A percentile compares a stretch with the other conserved stretches of the same genome.
Evolutionary conservation across 306 rosid genomes (phyloP).

Genomic region (Oxytropis ochrocephala): DNA sequence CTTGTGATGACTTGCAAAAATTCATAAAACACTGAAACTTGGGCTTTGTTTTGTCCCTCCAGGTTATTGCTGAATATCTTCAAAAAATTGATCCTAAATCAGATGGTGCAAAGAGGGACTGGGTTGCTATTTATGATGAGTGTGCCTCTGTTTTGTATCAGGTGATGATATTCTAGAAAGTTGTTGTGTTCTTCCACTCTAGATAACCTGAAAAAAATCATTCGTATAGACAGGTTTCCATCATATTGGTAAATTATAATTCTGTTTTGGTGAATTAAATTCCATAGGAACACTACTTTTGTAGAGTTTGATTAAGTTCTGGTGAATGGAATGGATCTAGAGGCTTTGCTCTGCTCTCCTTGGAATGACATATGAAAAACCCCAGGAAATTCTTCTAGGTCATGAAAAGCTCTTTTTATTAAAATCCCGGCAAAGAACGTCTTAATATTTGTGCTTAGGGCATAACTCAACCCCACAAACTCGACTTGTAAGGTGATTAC

Average conservation of each 20-base stretch:
- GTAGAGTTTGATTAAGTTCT: conserved; percentile 14
- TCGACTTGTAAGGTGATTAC: too few species aligned
- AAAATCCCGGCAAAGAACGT: not conserved
- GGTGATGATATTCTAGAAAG: conserved; percentile 39
- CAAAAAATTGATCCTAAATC: conserved; percentile 98
- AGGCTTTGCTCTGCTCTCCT: not conserved
- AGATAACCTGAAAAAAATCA: conserved; percentile 13
- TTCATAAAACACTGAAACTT: conserved; percentile 1
- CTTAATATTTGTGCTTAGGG: too few species aligned
- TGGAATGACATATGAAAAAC: conserved; percentile 10
- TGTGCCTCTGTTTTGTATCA: conserved; percentile 92
- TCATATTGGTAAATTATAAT: not conserved
- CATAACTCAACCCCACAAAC: too few species aligned
- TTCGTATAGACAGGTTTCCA: not conserved
- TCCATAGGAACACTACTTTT: not conserved
- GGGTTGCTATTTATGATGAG: conserved; percentile 99
- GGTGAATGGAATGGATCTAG: conserved; percentile 1
- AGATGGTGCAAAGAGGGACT: conserved; percentile 98
- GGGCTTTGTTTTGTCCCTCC: conserved; percentile 21
- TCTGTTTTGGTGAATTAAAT: not conserved
- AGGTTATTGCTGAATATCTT: conserved; percentile 97
- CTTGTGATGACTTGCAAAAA: conserved; percentile 1
- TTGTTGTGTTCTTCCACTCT: conserved; percentile 4
- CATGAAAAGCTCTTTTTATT: not conserved
- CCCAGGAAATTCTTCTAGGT: conserved; percentile 4